These are phyloP conservation scores for Lachnellula hyalina DNA, from an alignment of 2,329 filamentous ascomycete species.

Conservation along the genomic window DNA sequence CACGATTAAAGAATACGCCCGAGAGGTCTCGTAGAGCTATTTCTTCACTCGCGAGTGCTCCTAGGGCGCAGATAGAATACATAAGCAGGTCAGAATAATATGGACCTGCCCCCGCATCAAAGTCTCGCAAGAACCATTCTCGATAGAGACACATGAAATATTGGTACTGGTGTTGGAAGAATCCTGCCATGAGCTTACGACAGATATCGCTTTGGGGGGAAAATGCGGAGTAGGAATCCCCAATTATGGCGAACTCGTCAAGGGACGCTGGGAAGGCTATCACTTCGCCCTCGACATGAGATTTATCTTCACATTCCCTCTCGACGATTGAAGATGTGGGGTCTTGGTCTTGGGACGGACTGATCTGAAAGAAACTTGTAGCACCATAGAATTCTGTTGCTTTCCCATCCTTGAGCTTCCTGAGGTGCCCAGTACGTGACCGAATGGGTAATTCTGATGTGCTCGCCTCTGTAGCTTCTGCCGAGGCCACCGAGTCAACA, in stretches of 20 bases:
- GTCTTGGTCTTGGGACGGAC: slow-evolving; percentile 17
- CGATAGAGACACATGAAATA: slow-evolving; percentile 47
- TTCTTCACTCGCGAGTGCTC: slow-evolving; percentile 42
- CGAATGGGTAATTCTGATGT: slow-evolving; percentile 24
- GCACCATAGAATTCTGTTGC: slow-evolving; percentile 44
- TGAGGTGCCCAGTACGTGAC: slow-evolving; percentile 35
- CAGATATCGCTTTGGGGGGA: slow-evolving; percentile 41
- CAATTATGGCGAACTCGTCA: background rate
- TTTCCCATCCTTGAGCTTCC: slow-evolving; percentile 35
- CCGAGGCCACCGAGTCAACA: background rate
- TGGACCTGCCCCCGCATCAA: slow-evolving; percentile 40
- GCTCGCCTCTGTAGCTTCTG: slow-evolving; percentile 9
- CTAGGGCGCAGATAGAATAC: slow-evolving; percentile 45
- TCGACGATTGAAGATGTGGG: slow-evolving; percentile 5
- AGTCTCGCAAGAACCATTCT: slow-evolving; percentile 46
- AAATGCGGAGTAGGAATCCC: slow-evolving; percentile 25
- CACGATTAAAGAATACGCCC: slow-evolving; percentile 40
- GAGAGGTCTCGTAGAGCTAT: slow-evolving; percentile 33
- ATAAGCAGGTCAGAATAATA: slow-evolving; percentile 47
- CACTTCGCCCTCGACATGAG: background rate
- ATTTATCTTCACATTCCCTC: background rate
- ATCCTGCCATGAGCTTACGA: slow-evolving; percentile 41
- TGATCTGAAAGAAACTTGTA: slow-evolving; percentile 41
- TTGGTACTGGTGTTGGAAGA: slow-evolving; percentile 44
- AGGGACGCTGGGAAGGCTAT: background rate